phyloP scores from a whole-genome alignment of 2,329 filamentous ascomycete genomes.

The Penicillium sp. region DNA sequence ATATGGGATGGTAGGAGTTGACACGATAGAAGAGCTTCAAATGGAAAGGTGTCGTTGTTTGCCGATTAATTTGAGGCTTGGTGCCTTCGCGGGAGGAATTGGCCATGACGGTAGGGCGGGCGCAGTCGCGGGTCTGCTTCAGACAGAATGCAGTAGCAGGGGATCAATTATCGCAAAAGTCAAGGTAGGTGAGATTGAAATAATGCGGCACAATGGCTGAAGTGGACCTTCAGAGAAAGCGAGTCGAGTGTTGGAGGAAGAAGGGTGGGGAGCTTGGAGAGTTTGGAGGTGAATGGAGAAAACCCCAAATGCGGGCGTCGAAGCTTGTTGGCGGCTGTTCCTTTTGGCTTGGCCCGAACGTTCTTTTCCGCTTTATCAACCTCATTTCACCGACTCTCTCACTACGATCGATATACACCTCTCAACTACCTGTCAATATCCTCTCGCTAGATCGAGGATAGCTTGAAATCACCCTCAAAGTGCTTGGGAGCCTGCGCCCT shows the following conservation, averaged over 20 bases:
- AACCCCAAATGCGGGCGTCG: slow-evolving; percentile 20
- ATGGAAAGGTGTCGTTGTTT: slow-evolving; percentile 77
- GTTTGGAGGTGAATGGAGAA: slow-evolving; percentile 12
- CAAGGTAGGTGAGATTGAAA: not conserved
- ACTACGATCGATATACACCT: not conserved
- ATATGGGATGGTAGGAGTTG: slow-evolving; percentile 67
- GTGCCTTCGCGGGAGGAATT: slow-evolving; percentile 33
- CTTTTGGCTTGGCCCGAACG: slow-evolving; percentile 10
- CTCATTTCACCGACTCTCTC: not conserved
- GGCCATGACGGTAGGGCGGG: slow-evolving; percentile 21
- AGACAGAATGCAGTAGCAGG: not conserved
- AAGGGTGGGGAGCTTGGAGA: slow-evolving; percentile 5
- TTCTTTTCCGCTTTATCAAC: slow-evolving; percentile 18
- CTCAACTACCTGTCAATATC: not conserved
- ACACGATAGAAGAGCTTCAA: slow-evolving; percentile 82
- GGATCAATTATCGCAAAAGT: not conserved
- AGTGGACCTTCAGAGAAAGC: not conserved
- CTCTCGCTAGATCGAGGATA: not conserved
- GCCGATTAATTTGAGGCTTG: slow-evolving; percentile 62
- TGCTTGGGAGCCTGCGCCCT: not conserved
- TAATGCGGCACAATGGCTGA: not conserved
- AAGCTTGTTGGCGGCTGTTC: slow-evolving; percentile 14
- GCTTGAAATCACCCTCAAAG: not conserved
- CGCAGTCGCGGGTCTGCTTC: not conserved
- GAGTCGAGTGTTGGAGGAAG: not conserved